These are phyloP conservation scores for Morella rubra DNA, from an alignment of 306 rosid genomes.

Conservation along the genomic window DNA sequence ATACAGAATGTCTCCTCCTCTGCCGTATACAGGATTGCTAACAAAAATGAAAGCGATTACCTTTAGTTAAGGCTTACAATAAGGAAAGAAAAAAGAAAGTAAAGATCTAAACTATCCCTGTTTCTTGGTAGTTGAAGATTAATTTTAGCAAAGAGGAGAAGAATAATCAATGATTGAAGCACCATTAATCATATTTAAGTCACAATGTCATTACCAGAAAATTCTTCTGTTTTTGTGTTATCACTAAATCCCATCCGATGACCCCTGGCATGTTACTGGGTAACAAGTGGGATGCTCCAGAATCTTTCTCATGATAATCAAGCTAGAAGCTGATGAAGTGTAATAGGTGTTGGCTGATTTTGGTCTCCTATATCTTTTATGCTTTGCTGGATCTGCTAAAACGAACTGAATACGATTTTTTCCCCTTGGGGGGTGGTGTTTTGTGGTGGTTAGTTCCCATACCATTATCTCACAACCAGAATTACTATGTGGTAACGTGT, in stretches of 20 bases:
- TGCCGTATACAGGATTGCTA: too few species aligned
- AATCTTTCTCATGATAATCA: background rate
- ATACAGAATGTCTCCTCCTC: too few species aligned
- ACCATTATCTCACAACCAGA: conserved; percentile 15
- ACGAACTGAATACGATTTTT: background rate
- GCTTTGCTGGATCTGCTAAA: background rate
- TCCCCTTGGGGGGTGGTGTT: background rate
- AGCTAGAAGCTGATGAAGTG: background rate
- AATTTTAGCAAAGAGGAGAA: background rate
- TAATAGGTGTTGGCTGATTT: background rate
- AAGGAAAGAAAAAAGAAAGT: background rate
- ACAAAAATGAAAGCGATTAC: background rate
- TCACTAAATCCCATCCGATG: background rate
- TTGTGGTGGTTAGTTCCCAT: conserved; percentile 20
- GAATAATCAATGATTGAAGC: background rate
- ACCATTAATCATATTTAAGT: background rate
- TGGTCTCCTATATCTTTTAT: background rate
- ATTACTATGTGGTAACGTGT: conserved; percentile 19
- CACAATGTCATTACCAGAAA: background rate
- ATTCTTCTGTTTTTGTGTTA: background rate
- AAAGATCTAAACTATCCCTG: background rate
- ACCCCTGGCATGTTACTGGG: background rate
- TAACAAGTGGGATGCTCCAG: conserved; percentile 3
- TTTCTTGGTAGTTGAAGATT: background rate
- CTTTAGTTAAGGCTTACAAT: background rate